Conservation (phyloP, 805 yeast genomes). For the Saturnispora hagleri region DNA sequence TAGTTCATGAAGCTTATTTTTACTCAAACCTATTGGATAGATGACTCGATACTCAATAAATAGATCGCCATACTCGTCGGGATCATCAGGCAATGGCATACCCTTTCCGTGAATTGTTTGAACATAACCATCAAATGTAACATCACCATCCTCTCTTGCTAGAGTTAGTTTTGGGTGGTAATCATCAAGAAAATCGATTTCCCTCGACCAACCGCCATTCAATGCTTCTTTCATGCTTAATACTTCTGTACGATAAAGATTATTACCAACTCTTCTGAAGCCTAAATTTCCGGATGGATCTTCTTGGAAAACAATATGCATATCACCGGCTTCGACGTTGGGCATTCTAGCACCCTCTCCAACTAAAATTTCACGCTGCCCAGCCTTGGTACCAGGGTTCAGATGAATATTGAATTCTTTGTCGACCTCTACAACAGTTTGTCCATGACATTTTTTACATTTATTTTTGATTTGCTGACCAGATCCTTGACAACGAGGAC, state of each 20-base stretch:
- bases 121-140: constrained; percentile 57
- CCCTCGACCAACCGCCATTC: constrained; percentile 72
- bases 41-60: constrained; percentile 41
- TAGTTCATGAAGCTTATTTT: constrained; percentile 9
- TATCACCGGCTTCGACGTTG: constrained; percentile 74
- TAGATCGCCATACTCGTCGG: constrained; percentile 46
- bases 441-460: constrained; percentile 67
- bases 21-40: constrained; percentile 30
- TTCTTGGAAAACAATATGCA: constrained; percentile 56
- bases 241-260: constrained; percentile 75
- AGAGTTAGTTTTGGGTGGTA: constrained; percentile 38
- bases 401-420: constrained; percentile 55
- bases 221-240: constrained; percentile 64
- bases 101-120: constrained; percentile 71
- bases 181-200: constrained; percentile 57
- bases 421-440: constrained; percentile 45
- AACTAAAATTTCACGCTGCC: constrained; percentile 44
- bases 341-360: constrained; percentile 86
- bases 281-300: constrained; percentile 55
- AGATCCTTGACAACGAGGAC: constrained; percentile 73
- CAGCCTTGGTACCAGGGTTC: constrained; percentile 62
- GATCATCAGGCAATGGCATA: constrained; percentile 59
- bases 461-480: constrained; percentile 58
- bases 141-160: constrained; percentile 40
- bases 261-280: constrained; percentile 66